phyloP scores from a whole-genome alignment of 2,329 filamentous ascomycete species.

The Scortechinia acanthostroma region DNA sequence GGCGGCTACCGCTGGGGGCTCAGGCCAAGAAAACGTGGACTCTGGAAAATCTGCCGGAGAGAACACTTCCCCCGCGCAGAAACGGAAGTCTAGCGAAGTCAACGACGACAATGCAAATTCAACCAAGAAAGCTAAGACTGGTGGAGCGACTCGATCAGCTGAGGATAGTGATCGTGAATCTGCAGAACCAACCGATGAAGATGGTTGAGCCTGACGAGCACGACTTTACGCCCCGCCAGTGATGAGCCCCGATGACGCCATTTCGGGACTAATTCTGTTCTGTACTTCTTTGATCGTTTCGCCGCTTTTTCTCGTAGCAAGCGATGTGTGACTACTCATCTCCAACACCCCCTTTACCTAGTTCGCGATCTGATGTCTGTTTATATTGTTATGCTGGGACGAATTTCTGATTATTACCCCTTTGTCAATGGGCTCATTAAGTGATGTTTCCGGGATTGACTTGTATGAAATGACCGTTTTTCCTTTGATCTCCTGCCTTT shows the following conservation, averaged over 20 bases:
- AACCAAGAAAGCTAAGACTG: conserved; percentile 39
- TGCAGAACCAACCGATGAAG: conserved; percentile 40
- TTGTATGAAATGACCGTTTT: conserved; percentile 1
- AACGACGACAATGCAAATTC: conserved; percentile 29
- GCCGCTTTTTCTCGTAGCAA: not conserved
- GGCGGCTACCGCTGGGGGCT: conserved; percentile 21
- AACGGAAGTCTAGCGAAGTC: conserved; percentile 38
- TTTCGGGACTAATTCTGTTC: not conserved
- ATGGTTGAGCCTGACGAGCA: conserved; percentile 5
- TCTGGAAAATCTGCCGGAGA: conserved; percentile 12
- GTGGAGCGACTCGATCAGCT: conserved; percentile 20
- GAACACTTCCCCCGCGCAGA: conserved; percentile 26
- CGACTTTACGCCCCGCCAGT: no score
- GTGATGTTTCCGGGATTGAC: not conserved
- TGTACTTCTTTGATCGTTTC: not conserved
- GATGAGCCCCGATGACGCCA: no score
- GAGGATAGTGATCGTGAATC: conserved; percentile 43
- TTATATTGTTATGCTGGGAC: not conserved
- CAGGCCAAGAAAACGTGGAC: conserved; percentile 15
- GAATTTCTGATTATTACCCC: not conserved
- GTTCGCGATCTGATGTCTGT: not conserved
- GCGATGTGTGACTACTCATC: conserved; percentile 1
- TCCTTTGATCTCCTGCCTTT: no score
- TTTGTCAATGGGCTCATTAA: not conserved
- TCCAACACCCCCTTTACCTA: not conserved